Conservation (phyloP, 2,329 filamentous ascomycete genomes). For the Fusarium multiceps region DNA sequence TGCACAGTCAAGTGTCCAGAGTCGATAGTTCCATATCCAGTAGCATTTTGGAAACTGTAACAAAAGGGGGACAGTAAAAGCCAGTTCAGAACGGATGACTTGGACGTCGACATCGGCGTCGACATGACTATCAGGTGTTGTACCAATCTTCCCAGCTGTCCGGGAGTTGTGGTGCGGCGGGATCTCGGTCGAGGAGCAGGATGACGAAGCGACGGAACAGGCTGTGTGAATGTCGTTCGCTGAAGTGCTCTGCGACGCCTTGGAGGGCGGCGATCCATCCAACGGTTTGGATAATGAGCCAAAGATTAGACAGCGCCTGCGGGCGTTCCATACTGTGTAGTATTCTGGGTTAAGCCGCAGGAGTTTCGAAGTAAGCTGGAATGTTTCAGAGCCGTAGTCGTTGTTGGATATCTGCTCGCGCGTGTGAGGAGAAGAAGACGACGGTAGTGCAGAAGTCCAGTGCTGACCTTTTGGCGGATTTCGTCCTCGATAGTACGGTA, state of each 20-base stretch:
- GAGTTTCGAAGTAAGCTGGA: slow-evolving; percentile 77
- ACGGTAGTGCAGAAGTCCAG: neutral
- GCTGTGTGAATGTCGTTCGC: slow-evolving; percentile 67
- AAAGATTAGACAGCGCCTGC: slow-evolving; percentile 76
- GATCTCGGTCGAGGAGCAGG: slow-evolving; percentile 64
- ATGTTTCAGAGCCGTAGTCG: slow-evolving; percentile 65
- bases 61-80: slow-evolving; percentile 85
- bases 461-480: slow-evolving; percentile 71
- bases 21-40: slow-evolving; percentile 98
- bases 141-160: slow-evolving; percentile 66
- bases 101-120: slow-evolving; percentile 55
- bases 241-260: slow-evolving; percentile 65
- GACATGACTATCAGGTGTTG: slow-evolving; percentile 54
- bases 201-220: slow-evolving; percentile 71
- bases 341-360: slow-evolving; percentile 85
- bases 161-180: slow-evolving; percentile 58
- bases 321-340: slow-evolving; percentile 91
- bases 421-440: slow-evolving; percentile 32
- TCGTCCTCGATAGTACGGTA: slow-evolving; percentile 78
- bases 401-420: slow-evolving; percentile 51
- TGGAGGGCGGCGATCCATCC: slow-evolving; percentile 65
- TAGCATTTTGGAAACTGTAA: slow-evolving; percentile 95
- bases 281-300: slow-evolving; percentile 66
- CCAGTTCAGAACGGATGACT: slow-evolving; percentile 77
- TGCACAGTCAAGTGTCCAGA: slow-evolving; percentile 83